phyloP scores from a whole-genome alignment of 352 stramenopile species.

The Aphanomyces invadans region DNA sequence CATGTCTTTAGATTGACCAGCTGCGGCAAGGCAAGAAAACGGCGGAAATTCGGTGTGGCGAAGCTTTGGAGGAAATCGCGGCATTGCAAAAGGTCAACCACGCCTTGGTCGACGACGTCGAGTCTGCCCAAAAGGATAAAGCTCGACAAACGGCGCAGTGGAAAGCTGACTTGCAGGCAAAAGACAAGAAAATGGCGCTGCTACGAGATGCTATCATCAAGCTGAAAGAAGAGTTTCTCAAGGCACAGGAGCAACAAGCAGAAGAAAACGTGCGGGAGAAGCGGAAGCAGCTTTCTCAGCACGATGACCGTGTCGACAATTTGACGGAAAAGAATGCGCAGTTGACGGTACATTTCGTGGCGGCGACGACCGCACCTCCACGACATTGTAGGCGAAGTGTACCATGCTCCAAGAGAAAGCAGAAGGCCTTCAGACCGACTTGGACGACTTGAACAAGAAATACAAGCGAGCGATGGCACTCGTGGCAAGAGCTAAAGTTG shows the following conservation, averaged over 20 bases:
- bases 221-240: conserved; percentile 85
- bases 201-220: conserved; percentile 73
- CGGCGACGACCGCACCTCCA: neutral
- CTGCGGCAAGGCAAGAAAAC: conserved; percentile 55
- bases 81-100: conserved; percentile 32
- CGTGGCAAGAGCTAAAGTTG: neutral
- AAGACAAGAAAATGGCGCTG: conserved; percentile 57
- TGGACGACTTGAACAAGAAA: conserved; percentile 5
- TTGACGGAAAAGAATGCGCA: conserved; percentile 41
- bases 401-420: conserved; percentile 62
- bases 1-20: conserved; percentile 35
- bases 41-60: conserved; percentile 66
- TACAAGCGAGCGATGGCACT: conserved; percentile 11
- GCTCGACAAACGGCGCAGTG: conserved; percentile 27
- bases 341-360: conserved; percentile 16
- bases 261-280: conserved; percentile 46
- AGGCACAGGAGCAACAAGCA: conserved; percentile 72
- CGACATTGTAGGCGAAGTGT: conserved; percentile 36
- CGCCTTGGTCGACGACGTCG: conserved; percentile 27
- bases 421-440: conserved; percentile 8
- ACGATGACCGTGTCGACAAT: conserved; percentile 32
- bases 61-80: conserved; percentile 78
- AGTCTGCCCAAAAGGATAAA: conserved; percentile 29
- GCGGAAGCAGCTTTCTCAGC: conserved; percentile 33
- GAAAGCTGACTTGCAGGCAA: conserved; percentile 34